A percentile compares a stretch with the other conserved stretches of the same genome.
Conservation (phyloP, 148 eudicot genomes). For the Fagopyrum tataricum region DNA sequence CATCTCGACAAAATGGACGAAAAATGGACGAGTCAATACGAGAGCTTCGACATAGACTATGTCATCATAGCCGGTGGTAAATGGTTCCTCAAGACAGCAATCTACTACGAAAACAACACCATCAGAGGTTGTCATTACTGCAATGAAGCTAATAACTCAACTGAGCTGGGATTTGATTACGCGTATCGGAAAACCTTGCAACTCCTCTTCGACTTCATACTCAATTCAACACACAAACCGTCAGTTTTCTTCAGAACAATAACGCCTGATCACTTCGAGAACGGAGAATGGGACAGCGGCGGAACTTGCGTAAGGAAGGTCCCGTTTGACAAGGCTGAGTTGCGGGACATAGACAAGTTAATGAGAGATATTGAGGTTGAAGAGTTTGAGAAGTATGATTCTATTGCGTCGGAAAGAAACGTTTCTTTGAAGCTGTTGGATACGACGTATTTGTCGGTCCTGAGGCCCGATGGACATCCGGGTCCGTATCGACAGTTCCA, state of each 20-base stretch:
- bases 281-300: slow-evolving; percentile 69
- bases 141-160: slow-evolving; percentile 33
- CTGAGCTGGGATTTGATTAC: slow-evolving; percentile 51
- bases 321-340: slow-evolving; percentile 42
- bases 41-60: slow-evolving; percentile 47
- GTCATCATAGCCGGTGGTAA: slow-evolving; percentile 55
- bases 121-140: slow-evolving; percentile 69
- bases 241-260: slow-evolving; percentile 39
- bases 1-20: slow-evolving; percentile 65
- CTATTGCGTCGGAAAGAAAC: slow-evolving; percentile 21
- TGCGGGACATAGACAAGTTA: slow-evolving; percentile 28
- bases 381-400: slow-evolving; percentile 40
- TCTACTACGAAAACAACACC: slow-evolving; percentile 55
- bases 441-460: slow-evolving; percentile 46
- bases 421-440: slow-evolving; percentile 41
- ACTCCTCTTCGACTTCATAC: slow-evolving; percentile 28
- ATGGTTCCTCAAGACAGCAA: slow-evolving; percentile 63
- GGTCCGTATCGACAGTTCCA: slow-evolving; percentile 58
- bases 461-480: slow-evolving; percentile 87
- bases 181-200: slow-evolving; percentile 46
- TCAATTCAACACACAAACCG: slow-evolving; percentile 33
- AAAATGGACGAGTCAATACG: slow-evolving; percentile 45
- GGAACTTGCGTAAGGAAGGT: slow-evolving; percentile 53
- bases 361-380: slow-evolving; percentile 52
- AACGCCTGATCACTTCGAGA: slow-evolving; percentile 82